These are phyloP conservation scores for Hypoxylon sp. DNA, from an alignment of 2,329 filamentous ascomycete species.

Conservation along the genomic window DNA sequence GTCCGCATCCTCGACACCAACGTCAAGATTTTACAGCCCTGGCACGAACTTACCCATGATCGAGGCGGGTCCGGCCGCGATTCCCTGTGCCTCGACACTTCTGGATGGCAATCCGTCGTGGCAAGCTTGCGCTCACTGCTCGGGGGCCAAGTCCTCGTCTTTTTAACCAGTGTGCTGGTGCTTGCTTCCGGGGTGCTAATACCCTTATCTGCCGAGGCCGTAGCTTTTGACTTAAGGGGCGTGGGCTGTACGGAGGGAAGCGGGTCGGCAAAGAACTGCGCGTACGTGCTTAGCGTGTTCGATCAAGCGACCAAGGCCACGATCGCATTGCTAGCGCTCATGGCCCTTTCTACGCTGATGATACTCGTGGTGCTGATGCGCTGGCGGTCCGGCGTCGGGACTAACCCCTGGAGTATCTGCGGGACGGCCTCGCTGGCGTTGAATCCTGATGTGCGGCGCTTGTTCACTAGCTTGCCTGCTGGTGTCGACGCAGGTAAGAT, in stretches of 20 bases:
- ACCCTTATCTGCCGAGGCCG: slow-evolving; percentile 50
- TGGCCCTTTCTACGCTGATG: slow-evolving; percentile 48
- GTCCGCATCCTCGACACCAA: slow-evolving; percentile 47
- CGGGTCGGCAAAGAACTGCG: slow-evolving; percentile 48
- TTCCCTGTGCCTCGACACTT: slow-evolving; percentile 50
- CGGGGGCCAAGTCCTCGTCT: slow-evolving; percentile 47
- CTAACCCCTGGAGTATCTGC: slow-evolving; percentile 56
- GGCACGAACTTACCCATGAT: slow-evolving; percentile 54
- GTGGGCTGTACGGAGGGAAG: slow-evolving; percentile 40
- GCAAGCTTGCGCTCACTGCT: slow-evolving; percentile 44
- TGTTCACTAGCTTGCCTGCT: slow-evolving; percentile 43
- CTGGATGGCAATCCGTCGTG: slow-evolving; percentile 43
- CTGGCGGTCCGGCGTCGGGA: slow-evolving; percentile 52
- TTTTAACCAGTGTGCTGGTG: slow-evolving; percentile 48
- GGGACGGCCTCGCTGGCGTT: slow-evolving; percentile 49
- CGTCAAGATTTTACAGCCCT: slow-evolving; percentile 53
- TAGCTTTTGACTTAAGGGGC: slow-evolving; percentile 51
- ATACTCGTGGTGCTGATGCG: slow-evolving; percentile 45
- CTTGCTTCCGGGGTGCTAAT: slow-evolving; percentile 49
- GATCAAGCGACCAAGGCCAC: slow-evolving; percentile 44
- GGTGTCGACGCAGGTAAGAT: slow-evolving; percentile 37
- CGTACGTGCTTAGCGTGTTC: slow-evolving; percentile 51
- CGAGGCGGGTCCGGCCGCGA: slow-evolving; percentile 49
- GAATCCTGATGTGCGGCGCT: slow-evolving; percentile 40
- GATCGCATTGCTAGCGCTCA: slow-evolving; percentile 49